phyloP scores from a whole-genome alignment of 2,329 filamentous ascomycete species.

The Diaporthe velutina region DNA sequence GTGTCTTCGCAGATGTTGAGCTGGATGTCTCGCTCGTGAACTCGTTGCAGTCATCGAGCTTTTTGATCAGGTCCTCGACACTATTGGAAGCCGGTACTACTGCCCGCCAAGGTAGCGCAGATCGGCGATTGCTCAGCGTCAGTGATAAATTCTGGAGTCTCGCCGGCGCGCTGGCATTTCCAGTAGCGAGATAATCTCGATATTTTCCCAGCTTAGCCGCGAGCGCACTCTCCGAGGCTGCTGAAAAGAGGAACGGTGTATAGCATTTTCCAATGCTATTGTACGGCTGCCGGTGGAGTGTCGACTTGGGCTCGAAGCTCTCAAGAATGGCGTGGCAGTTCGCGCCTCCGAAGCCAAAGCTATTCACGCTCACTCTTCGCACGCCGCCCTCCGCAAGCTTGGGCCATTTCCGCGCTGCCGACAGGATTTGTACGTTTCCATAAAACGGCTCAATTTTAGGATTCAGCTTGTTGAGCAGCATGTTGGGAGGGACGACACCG shows the following conservation, averaged over 20 bases:
- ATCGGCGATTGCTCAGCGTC: too few species aligned
- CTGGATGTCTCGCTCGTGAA: too few species aligned
- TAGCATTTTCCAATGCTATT: not conserved
- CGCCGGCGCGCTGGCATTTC: rapidly evolving
- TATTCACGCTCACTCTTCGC: conserved; percentile 31
- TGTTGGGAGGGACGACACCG: conserved; percentile 50
- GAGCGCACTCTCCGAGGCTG: conserved; percentile 43
- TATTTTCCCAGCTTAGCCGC: not conserved
- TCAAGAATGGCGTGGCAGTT: conserved; percentile 32
- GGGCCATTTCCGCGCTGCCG: conserved; percentile 23
- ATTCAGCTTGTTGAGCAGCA: conserved; percentile 51
- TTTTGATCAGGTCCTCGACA: too few species aligned
- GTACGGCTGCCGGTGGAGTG: not conserved
- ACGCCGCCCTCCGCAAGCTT: not conserved
- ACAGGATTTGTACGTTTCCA: not conserved
- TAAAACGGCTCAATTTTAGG: conserved; percentile 49
- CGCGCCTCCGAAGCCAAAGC: conserved; percentile 43
- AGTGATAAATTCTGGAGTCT: not conserved
- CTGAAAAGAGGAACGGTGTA: conserved; percentile 47
- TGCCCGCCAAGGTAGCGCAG: too few species aligned
- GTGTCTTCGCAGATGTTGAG: not conserved
- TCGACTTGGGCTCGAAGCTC: not conserved
- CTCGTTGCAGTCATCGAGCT: not conserved
- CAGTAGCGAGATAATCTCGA: not conserved
- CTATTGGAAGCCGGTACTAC: too few species aligned